Evolutionary conservation across 305 asterid species (phyloP), one percentile per base, ranked within the genome.

Genomic region (Fraxinus latifolia): DNA sequence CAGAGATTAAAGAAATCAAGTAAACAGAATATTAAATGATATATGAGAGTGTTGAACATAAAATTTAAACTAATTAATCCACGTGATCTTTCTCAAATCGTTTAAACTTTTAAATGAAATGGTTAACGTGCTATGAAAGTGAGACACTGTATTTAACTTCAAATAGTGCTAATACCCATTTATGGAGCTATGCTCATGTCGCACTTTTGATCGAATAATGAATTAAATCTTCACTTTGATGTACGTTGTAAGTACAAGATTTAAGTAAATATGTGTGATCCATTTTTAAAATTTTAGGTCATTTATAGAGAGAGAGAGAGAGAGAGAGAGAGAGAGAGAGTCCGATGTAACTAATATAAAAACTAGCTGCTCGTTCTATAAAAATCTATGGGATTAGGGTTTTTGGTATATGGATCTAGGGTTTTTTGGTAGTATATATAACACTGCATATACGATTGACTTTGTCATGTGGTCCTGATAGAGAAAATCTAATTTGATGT

Each of bases 361-460:
- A 58, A 58, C 68, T 19, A 65, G 33, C 75, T 55, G 80, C 81
- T 81, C 79, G 42, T 76, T 82, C 86, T 73, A 80, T 44, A 53
- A 72, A 76, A 65, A 70, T 39, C 76, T 65, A 67, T 76, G 25
- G 76, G 53, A 71, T 79, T 90, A 88, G 90, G 94, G 91, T 88
- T 92, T 88, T 77, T 31, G n/a, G 25, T 31, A 31, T 72, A 15
- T 73, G 83, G 88, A 81, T 87, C 90, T 91, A 88, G 94, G 93
- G 94, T 88, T 88, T 91, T 83, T 85, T 50, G 36, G 50, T 68
- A 21, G 37, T 58, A 17, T 27, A 21, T 9, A 19, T 78, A 29
- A 23, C 4, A 32, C 74, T 78, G 79, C 75, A 58, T 80, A 86
- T 88, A 85, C 85, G 86, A 78, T 75, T 83, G 76, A 68, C 58